Conservation (phyloP, 129 eudicot genomes). For the Arctium minus region DNA sequence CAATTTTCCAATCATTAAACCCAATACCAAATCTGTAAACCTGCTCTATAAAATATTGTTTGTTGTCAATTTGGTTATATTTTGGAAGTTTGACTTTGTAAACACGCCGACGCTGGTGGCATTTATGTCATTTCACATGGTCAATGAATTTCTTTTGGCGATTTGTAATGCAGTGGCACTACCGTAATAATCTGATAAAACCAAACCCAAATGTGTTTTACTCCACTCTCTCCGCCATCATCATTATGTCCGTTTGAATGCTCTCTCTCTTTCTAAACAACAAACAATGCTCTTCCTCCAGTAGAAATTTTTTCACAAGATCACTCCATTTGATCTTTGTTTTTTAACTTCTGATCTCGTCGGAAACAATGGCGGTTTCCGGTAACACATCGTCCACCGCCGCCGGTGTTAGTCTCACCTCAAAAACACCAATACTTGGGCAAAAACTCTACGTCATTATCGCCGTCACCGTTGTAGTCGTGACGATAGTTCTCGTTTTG, state of each 20-base stretch:
- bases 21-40: no score
- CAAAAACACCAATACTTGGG: conserved; percentile 57
- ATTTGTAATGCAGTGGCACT: background rate
- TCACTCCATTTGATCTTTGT: background rate
- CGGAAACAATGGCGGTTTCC: conserved; percentile 48
- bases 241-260: conserved; percentile 29
- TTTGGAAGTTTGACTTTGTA: conserved; percentile 11
- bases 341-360: background rate
- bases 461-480: conserved; percentile 31
- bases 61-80: background rate
- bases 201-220: background rate
- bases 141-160: background rate
- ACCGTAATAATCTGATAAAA: conserved; percentile 8
- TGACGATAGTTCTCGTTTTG: conserved; percentile 28
- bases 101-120: conserved; percentile 29
- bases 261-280: conserved; percentile 17
- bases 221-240: conserved; percentile 8
- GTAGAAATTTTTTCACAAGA: background rate
- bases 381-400: conserved; percentile 24
- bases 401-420: conserved; percentile 24
- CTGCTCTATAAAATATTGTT: background rate
- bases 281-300: background rate
- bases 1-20: no score
- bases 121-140: conserved; percentile 7
- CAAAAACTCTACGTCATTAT: conserved; percentile 64